phyloP scores from a whole-genome alignment of 2,329 filamentous ascomycete genomes.

The Fusarium sp. region DNA sequence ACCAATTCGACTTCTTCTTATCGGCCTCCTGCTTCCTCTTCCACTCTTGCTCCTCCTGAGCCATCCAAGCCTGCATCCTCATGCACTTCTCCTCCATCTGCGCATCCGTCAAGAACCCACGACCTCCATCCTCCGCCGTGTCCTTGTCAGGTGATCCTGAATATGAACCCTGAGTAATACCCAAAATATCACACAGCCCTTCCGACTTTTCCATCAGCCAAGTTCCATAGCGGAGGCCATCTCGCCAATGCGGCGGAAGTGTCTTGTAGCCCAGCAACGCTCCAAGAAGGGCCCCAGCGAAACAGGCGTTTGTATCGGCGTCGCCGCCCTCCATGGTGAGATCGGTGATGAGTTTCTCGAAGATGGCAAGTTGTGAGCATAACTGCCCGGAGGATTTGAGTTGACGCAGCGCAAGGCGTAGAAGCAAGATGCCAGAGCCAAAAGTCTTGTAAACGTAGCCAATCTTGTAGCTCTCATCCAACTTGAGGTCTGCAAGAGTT shows the following conservation, averaged over 20 bases:
- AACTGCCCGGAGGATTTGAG: slow-evolving; percentile 33
- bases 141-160: slow-evolving; percentile 53
- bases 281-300: slow-evolving; percentile 62
- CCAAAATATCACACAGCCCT: slow-evolving; percentile 53
- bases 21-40: slow-evolving; percentile 40
- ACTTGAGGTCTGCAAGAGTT: slow-evolving; percentile 53
- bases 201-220: slow-evolving; percentile 60
- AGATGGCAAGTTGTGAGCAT: slow-evolving; percentile 45
- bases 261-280: slow-evolving; percentile 59
- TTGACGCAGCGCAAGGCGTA: slow-evolving; percentile 57
- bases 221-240: slow-evolving; percentile 57
- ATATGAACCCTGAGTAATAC: slow-evolving; percentile 51
- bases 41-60: slow-evolving; percentile 43
- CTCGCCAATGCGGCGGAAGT: slow-evolving; percentile 61
- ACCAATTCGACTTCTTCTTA: slow-evolving; percentile 40
- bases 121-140: slow-evolving; percentile 56
- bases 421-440: slow-evolving; percentile 57
- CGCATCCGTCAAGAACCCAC: slow-evolving; percentile 51
- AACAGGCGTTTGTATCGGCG: slow-evolving; percentile 65
- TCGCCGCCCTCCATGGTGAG: slow-evolving; percentile 64
- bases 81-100: slow-evolving; percentile 52
- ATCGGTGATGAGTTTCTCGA: slow-evolving; percentile 60
- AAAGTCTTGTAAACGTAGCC: slow-evolving; percentile 67
- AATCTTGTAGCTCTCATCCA: slow-evolving; percentile 59
- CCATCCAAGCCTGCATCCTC: slow-evolving; percentile 50